These are phyloP conservation scores for Naegleria fowleri DNA, from an alignment of 208 protist species.

Conservation along the genomic window DNA sequence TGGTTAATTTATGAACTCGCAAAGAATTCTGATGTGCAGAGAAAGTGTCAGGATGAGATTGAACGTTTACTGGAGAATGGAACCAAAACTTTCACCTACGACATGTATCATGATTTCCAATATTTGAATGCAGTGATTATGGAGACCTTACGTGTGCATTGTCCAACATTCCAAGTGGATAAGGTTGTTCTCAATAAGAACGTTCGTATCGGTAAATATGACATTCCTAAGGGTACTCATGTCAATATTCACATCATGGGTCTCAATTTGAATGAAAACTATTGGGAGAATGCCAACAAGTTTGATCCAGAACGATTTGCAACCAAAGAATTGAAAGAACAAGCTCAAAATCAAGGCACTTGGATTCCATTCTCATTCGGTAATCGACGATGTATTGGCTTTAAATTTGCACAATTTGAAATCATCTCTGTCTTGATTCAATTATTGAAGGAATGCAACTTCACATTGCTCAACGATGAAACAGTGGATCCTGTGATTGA, in stretches of 20 bases:
- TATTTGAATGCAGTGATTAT: background rate
- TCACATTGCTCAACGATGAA: background rate
- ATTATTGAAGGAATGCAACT: background rate
- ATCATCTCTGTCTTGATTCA: background rate
- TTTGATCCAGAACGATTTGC: background rate
- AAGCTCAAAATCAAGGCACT: background rate
- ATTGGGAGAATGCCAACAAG: background rate
- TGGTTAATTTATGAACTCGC: background rate
- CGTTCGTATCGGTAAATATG: background rate
- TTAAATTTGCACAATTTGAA: conserved; percentile 4
- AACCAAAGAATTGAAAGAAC: background rate
- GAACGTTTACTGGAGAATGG: background rate
- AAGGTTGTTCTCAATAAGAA: background rate
- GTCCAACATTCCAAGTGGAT: background rate
- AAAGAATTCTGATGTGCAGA: background rate
- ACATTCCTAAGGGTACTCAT: background rate
- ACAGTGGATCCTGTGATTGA: background rate
- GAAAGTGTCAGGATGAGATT: background rate
- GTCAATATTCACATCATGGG: background rate
- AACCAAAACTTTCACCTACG: background rate
- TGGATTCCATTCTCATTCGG: background rate
- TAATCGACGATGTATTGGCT: background rate
- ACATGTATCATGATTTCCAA: background rate
- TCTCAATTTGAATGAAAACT: background rate
- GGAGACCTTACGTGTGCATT: background rate